Evolutionary conservation across 306 rosid genomes (phyloP), one percentile per base, ranked within the genome.

Genomic region (Betula pendula): DNA sequence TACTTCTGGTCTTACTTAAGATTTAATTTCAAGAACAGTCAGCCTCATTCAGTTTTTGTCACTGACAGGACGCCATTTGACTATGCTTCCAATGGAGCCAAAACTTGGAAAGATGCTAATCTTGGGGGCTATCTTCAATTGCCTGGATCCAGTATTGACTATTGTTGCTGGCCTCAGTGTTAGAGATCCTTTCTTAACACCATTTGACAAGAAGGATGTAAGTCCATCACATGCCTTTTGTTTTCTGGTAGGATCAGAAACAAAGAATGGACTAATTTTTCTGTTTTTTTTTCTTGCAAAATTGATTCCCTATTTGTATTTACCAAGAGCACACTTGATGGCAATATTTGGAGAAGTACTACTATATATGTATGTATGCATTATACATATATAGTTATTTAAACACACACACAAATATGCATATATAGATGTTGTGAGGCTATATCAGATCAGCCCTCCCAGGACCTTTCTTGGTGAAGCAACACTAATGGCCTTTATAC

Each of bases 61-160:
- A 24, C 71, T 84, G 81, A 78, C 92, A 96, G 99, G 99, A 63
- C 89, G 86, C 80, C 84, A 87, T 80, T 81, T 96, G 78, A 84
- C 89, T 20, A 80, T 84, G 92, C 96, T 96, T 85, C 98, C 99
- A 8, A 85, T 92, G 97, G 99, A 92, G 80, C 99, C 99, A 82
- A 96, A 96, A 85, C 96, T 92, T 69, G 99, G 97, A 74, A 92
- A 96, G 84, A 92, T 96, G 97, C 97, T 92, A 78, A 84, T 96
- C 68, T 71, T 91, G 74, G 99, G 98, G 49, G 82, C 96, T 53
- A 87, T 89, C 78, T 88, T 96, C 78, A 92, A 91, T 76, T 96
- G 98, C 81, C 88, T 96, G 81, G 99, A 92, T 85, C 99, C 99
- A 52, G 80, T 96, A 77, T 82, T 92, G 87, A 92, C 97, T 73